Evolutionary conservation across 306 rosid genomes (phyloP).

Genomic region (Rosa chinensis): DNA sequence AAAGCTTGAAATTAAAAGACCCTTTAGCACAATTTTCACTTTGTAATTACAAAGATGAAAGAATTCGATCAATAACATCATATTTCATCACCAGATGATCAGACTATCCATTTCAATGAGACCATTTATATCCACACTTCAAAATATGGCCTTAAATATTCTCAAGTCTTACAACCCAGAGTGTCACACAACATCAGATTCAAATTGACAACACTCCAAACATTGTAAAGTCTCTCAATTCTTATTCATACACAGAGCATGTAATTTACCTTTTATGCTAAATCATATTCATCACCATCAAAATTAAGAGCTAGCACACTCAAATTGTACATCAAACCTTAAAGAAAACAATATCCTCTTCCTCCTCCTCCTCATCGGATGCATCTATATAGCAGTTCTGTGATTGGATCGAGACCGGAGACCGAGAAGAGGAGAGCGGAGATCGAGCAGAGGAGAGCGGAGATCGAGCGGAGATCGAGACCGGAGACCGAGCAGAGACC

Average conservation of each 20-base stretch:
- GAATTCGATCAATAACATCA: background rate
- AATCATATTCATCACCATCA: background rate
- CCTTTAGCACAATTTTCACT: background rate
- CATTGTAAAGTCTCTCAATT: background rate
- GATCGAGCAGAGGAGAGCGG: too few relatives aligned
- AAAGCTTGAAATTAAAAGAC: background rate
- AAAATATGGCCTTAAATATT: background rate
- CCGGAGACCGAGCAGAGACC: too few relatives aligned
- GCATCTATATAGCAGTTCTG: too few relatives aligned
- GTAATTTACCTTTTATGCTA: background rate
- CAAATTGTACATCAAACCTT: constrained; percentile 17
- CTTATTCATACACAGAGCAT: constrained; percentile 4
- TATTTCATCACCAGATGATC: background rate
- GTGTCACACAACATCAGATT: background rate
- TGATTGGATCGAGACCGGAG: too few relatives aligned
- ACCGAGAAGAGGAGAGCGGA: too few relatives aligned
- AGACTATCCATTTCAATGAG: background rate
- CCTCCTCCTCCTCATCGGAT: constrained; percentile 17
- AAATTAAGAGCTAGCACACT: background rate
- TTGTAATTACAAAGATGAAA: background rate
- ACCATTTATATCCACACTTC: background rate
- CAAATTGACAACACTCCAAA: background rate
- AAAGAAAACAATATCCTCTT: constrained; percentile 13
- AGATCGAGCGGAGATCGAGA: too few relatives aligned
- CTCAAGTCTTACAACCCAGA: background rate